Evolutionary conservation across 257 asterid genomes (phyloP), one percentile per base, ranked within the genome.

Genomic region (Primulina eburnea): DNA sequence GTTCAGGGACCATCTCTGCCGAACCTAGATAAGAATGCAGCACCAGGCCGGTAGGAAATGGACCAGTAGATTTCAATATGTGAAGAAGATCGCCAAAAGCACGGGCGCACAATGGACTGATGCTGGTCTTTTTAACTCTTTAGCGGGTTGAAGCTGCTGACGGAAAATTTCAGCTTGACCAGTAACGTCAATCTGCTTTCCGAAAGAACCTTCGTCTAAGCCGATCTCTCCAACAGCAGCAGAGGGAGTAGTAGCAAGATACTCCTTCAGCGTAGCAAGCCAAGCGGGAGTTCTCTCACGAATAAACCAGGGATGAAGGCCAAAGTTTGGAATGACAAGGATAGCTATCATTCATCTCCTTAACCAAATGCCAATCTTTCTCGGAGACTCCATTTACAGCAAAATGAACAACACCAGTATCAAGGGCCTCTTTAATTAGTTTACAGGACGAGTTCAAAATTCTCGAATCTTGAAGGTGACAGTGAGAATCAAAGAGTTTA

Each of bases 221-320:
- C 99, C 99, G 73, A 93, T 93, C 85, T 93, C 99, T 26, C 99
- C 99, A 34, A 93, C 91, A 32, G 96, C 96, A 70, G 99, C 97
- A 61, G 86, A 70, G 58, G 97, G 97, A 55, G 84, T 87, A 29
- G 85, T 58, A 24, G 80, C 76, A 2, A 94, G 85, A 63, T 82
- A 83, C 52, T 72, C 84, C 81, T 84, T 94, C 69, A 94, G 76
- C 34, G 82, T 86, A 18, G 63, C 70, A 55, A 87, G 61, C 99
- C 99, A 93, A 75, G 75, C 43, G 24, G 92, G 89, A 50, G 97
- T 83, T 73, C 97, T 87, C 8, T 87, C 85, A 9, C 86, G 16
- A 29, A 90, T 69, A 70, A 43, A 93, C 97, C 96, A 87, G 16
- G 99, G 99, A 77, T 93, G 99, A 69, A 87, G 75, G 53, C 96